Base-by-base conservation (phyloP, 2,329 filamentous ascomycete species). In the Stenocarpella maydis region DNA sequence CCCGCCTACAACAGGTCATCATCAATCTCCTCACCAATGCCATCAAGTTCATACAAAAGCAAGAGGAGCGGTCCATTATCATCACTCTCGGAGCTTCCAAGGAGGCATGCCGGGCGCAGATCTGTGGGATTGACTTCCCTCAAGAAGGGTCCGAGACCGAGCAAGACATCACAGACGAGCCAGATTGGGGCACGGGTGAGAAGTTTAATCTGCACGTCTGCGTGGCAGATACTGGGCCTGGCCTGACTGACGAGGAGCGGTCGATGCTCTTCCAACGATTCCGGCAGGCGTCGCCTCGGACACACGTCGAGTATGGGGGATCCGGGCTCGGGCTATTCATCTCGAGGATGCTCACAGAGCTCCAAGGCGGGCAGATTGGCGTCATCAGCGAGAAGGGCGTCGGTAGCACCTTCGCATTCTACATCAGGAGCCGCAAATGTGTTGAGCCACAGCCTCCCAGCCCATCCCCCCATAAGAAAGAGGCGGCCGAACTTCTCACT, bases 261-360 rank as follows among this genome's bases (percentile, higher is more conserved):
- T 90, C 91, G 61, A 85, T 89, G 54, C 84, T 96, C 0, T 96
- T 95, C 78, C 88, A 93, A 73, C 87, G 92, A 26, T 96, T 96
- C 77, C 90, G 91, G 8, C 93, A 95, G 79, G 91, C 92, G 0
- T 93, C 88, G 26, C 90, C 91, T 1, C 88, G 88, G 61, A 94
- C 92, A 0, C 92, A 94, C 73, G 89, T 93, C 19, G 89, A 93
- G 73, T 94, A 95, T 73, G 93, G 92, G 26, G 93, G 93, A 0
- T 92, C 90, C 0, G 93, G 93, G 0, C 84, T 96, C 1, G 93
- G 93, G 0, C 81, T 95, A 1, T 94, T 94, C 80, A 94, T 95
- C 76, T 93, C 90, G 5, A 86, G 91, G 45, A 91, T 92, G 74
- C 81, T 95, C 60, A 92, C 91, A 1, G 91, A 94, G 76, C 81